Conservation (phyloP, 108 stramenopile genomes). For the Skeletonema menzelii region DNA sequence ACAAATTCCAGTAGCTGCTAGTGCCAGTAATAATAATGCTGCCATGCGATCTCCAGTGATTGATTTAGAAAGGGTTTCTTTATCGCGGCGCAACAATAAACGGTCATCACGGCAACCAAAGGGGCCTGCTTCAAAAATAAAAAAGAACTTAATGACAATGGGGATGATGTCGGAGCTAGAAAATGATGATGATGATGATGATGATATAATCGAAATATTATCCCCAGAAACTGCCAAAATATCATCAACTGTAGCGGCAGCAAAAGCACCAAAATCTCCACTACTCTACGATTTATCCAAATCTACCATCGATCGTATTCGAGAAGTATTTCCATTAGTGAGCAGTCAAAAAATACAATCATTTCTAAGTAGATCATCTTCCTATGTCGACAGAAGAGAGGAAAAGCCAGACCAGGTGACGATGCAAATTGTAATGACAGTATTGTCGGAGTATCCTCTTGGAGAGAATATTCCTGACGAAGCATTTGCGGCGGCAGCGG, state of each 20-base stretch:
- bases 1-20: not conserved
- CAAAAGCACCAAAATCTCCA: not conserved
- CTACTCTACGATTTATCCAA: not conserved
- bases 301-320: conserved; percentile 14
- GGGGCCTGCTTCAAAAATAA: not conserved
- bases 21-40: no score
- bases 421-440: conserved; percentile 28
- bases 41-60: not conserved
- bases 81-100: not conserved
- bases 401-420: conserved; percentile 5
- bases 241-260: not conserved
- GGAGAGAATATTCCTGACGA: conserved; percentile 18
- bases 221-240: not conserved
- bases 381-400: conserved; percentile 2
- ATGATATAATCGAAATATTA: not conserved
- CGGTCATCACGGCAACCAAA: not conserved
- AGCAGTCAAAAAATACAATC: conserved; percentile 16
- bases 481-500: conserved; percentile 23
- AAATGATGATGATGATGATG: not conserved
- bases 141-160: not conserved
- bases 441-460: conserved; percentile 32
- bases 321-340: conserved; percentile 33
- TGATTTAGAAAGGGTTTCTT: not conserved
- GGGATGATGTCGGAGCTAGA: not conserved
- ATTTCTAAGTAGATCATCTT: conserved; percentile 8